Conservation (phyloP, 495 filamentous ascomycete genomes). For the Podospora fimiseda region DNA sequence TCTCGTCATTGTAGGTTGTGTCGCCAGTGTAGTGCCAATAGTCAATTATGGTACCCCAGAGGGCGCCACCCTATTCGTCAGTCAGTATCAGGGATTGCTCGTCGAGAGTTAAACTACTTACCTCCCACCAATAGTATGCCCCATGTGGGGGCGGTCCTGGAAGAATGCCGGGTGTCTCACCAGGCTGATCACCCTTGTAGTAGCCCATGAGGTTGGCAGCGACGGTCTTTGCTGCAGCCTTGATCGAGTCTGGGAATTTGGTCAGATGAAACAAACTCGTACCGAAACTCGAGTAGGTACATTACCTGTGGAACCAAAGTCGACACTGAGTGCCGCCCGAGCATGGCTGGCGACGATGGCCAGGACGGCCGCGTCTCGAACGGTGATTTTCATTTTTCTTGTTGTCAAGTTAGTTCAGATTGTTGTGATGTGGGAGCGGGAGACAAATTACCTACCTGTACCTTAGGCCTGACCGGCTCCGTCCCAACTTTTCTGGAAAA, state of each 20-base stretch:
- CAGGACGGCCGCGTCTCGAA: neutral
- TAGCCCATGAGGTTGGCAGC: constrained; percentile 57
- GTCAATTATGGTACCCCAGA: constrained; percentile 61
- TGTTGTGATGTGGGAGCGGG: too few relatives aligned
- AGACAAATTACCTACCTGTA: too few relatives aligned
- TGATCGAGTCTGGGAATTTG: constrained; percentile 50
- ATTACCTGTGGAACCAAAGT: constrained; percentile 15
- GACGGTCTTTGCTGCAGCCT: constrained; percentile 51
- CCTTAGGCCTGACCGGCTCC: too few relatives aligned
- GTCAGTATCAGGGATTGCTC: neutral
- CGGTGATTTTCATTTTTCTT: too few relatives aligned
- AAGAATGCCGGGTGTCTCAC: constrained; percentile 58
- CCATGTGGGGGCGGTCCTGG: constrained; percentile 43
- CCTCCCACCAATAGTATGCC: constrained; percentile 51
- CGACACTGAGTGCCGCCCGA: constrained; percentile 15
- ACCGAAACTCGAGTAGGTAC: neutral
- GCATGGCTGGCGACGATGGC: constrained; percentile 6
- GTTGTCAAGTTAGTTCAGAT: too few relatives aligned
- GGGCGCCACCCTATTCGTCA: constrained; percentile 48
- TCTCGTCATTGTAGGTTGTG: constrained; percentile 52
- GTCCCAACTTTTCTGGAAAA: too few relatives aligned
- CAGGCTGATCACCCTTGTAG: constrained; percentile 56
- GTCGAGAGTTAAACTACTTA: neutral
- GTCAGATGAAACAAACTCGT: neutral
- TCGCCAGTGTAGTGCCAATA: constrained; percentile 69